Evolutionary conservation across 2,329 filamentous ascomycete genomes (phyloP).

Genomic region (Periconia macrospinosa): DNA sequence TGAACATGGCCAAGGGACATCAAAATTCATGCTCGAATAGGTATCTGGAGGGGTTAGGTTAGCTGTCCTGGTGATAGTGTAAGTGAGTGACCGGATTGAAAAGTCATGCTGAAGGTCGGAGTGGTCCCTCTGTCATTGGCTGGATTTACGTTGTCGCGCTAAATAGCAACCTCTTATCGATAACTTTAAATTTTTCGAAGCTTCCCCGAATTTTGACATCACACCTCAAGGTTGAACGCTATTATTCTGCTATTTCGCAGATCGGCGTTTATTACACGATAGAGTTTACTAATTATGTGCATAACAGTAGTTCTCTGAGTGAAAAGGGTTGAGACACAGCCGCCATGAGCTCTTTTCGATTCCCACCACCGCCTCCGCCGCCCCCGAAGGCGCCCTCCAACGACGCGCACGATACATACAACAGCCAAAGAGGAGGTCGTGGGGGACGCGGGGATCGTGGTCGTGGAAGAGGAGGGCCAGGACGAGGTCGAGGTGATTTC

Average conservation of each 20-base stretch:
- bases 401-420: conserved; percentile 25
- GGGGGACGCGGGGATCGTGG: conserved; percentile 34
- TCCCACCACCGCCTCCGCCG: conserved; percentile 55
- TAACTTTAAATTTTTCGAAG: conserved; percentile 12
- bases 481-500: conserved; percentile 24
- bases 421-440: conserved; percentile 32
- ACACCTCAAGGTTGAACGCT: no score
- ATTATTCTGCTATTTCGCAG: no score
- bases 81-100: conserved; percentile 2
- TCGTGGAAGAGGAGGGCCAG: conserved; percentile 27
- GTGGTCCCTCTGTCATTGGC: neutral
- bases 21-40: conserved; percentile 29
- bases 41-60: conserved; percentile 2
- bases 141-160: conserved; percentile 1
- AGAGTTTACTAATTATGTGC: no score
- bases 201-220: neutral
- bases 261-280: no score
- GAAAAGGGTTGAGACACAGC: no score
- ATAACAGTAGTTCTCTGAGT: no score
- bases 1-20: conserved; percentile 36
- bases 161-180: conserved; percentile 9
- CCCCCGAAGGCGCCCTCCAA: conserved; percentile 41
- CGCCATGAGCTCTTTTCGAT: conserved; percentile 44
- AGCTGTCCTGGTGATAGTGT: conserved; percentile 15
- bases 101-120: conserved; percentile 3